These are phyloP conservation scores for Calophaca sinica DNA, from an alignment of 306 rosid species.

Conservation along the genomic window DNA sequence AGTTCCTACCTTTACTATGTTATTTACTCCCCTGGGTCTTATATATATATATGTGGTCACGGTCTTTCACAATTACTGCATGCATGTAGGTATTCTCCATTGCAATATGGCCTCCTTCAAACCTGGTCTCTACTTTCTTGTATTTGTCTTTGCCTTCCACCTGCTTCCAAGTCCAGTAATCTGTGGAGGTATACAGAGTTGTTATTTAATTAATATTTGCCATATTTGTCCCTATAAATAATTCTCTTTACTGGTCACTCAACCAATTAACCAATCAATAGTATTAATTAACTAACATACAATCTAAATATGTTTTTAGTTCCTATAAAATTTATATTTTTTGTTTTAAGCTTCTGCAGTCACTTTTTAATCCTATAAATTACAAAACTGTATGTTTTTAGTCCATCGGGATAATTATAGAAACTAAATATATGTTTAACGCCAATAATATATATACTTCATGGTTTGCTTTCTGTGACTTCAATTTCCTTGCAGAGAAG, in stretches of 20 bases:
- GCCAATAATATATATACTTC: no score
- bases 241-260: no score
- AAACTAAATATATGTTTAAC: no score
- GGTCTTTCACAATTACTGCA: background rate
- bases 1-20: background rate
- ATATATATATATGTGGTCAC: slow-evolving; percentile 22
- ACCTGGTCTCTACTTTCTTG: slow-evolving; percentile 43
- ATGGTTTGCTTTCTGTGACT: background rate
- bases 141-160: slow-evolving; percentile 30
- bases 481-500: slow-evolving; percentile 39
- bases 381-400: no score
- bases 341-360: no score
- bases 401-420: no score
- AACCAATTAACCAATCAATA: no score
- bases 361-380: no score
- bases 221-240: no score
- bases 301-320: no score
- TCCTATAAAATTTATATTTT: no score
- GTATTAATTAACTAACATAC: no score
- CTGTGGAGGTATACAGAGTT: slow-evolving; percentile 27
- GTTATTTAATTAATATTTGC: background rate
- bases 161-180: slow-evolving; percentile 41
- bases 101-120: slow-evolving; percentile 46
- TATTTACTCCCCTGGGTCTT: background rate
- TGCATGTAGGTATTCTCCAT: background rate